Evolutionary conservation across 176 grass and related monocot species (phyloP), one percentile per base, ranked within the genome.

Genomic region (Oryza punctata): DNA sequence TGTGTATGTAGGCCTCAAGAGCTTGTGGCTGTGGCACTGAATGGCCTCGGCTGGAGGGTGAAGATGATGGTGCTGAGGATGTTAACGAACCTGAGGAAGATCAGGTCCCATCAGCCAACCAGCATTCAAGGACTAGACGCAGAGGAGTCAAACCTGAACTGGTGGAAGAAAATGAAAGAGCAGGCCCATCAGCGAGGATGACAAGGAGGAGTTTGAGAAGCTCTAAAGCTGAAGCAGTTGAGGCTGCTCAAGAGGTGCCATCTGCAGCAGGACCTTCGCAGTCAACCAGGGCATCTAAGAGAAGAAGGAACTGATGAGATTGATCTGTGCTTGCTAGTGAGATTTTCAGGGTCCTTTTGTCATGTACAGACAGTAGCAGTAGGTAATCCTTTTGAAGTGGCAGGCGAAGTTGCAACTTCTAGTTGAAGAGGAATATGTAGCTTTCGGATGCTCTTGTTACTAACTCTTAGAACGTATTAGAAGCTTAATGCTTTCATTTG

Each of bases 1-100:
- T 63, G 27, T 50, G 50, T 63, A 52, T 78, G 70, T 52, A 97
- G 92, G 86, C 74, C 28, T 81, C 88, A 21, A 92, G 91, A 90
- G 89, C 69, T 32, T 97, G 94, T 38, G 67, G 88, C 69, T 97
- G 95, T 50, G 81, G 90, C 37, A 77, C 84, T 46, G 88, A 91
- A 78, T 94, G 92, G 92, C 92, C 90, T 23, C 30, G 28, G 69
- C 60, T 69, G 52, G 90, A 97, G 13, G 80, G 75, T 21, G 85
- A 94, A 79, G 80, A 71, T 3, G 72, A 80, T 52, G 85, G 60
- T 10, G 37, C 81, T 6, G 43, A 86, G 40, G 60, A 88, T 7
- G 35, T 15, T 27, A 78, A 85, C 14, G 75, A 70, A 3, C 80
- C 63, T 10, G 78, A 30, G 21, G 84, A 91, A 68, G 85, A 70